Evolutionary conservation across 257 asterid genomes (phyloP), one percentile per base, ranked within the genome.

Genomic region (Gardenia jasminoides): DNA sequence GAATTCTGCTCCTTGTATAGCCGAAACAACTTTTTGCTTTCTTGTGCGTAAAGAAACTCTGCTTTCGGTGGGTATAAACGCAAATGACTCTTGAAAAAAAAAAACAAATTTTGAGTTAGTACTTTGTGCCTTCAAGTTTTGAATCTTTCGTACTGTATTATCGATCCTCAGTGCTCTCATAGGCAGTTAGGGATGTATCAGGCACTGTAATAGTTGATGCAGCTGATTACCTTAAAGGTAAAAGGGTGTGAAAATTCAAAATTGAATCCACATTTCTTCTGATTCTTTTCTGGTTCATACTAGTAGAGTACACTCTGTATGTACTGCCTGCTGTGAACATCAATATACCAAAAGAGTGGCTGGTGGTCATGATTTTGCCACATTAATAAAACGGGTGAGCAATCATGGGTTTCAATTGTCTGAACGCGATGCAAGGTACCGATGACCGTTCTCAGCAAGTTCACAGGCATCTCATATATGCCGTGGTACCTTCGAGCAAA

Each of bases 31-130:
- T 36, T 17, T 1, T 10, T 28, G 12, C 24, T 70, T 41, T 77
- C 43, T 39, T 77, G 6, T 22, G 31, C 16, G 26, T 26, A 13
- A 15, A 71, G 48, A 61, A 61, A 39, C 41, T 48, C 47, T 3
- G 11, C 72, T 17, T 6, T 70, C 47, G 28, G 67, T 64, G 77
- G 82, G 78, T 47, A 58, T 47, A 22, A 75, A 61, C 30, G 33
- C 44, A 48, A 78, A 64, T 48, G 5, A 20, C 70, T 36, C 28
- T 74, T n/a, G n/a, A n/a, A n/a, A n/a, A n/a, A 59, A 71, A 26
- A 64, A 77, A 67, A 59, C 74, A 22, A 64, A 75, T 82, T 78
- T 78, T 75, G 76, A 73, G 30, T 77, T 36, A 41, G 78, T 80
- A 36, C 7, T 61, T 52, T 79, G 73, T 81, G 80, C 43, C 56